Evolutionary conservation across 192 early-diverging fungal genomes (phyloP).

Genomic region (Linderina pennispora): DNA sequence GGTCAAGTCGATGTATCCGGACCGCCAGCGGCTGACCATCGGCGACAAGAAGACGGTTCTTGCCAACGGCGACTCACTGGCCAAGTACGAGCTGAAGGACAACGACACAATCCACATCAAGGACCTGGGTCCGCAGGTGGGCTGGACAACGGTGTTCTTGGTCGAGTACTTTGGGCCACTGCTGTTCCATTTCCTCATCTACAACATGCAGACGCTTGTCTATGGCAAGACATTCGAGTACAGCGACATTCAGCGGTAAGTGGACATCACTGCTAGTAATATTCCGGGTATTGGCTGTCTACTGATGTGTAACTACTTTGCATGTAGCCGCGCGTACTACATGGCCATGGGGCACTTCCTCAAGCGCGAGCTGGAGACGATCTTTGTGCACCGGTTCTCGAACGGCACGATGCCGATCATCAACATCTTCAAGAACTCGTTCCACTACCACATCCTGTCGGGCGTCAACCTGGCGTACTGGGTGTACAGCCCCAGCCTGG

Average conservation of each 20-base stretch:
- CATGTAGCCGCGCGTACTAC: constrained; percentile 55
- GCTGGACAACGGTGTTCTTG: constrained; percentile 90
- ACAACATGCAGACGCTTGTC: constrained; percentile 61
- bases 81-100: constrained; percentile 58
- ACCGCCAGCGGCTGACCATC: constrained; percentile 80
- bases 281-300: too few relatives aligned
- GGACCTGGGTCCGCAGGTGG: constrained; percentile 82
- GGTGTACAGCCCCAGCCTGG: constrained; percentile 76
- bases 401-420: constrained; percentile 92
- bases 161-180: constrained; percentile 92
- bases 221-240: constrained; percentile 64
- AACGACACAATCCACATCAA: constrained; percentile 60
- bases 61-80: constrained; percentile 47
- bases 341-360: constrained; percentile 80
- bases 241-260: constrained; percentile 64
- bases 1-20: constrained; percentile 46
- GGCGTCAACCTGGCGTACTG: constrained; percentile 82
- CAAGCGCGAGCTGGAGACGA: constrained; percentile 90
- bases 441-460: constrained; percentile 86
- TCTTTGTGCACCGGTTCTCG: constrained; percentile 89
- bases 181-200: constrained; percentile 79
- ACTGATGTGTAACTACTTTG: constrained; percentile 1
- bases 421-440: constrained; percentile 94
- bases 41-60: constrained; percentile 56
- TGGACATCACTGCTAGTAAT: constrained; percentile 7